Evolutionary conservation across 768 basidiomycete species (phyloP), one percentile per base, ranked within the genome.

Genomic region (Pleurotus giganteus): DNA sequence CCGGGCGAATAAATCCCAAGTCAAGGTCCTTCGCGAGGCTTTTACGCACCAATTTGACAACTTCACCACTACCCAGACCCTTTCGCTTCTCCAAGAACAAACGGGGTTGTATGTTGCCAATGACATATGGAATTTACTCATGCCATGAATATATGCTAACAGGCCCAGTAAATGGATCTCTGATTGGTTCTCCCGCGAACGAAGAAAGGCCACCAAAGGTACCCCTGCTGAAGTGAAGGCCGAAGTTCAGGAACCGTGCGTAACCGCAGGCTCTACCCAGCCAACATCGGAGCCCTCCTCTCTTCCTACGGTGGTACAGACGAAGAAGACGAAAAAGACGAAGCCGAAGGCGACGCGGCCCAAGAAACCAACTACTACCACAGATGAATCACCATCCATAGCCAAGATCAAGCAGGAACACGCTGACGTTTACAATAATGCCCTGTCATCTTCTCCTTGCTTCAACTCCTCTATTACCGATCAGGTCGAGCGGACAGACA

Each of bases 131-230:
- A 41, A 17, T 7, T n/a, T 15, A 27, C 26, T 31, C 21, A 47
- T n/a, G 9, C 46, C 9, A 19, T 37, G 13, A 31, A 7, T 28
- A 47, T 17, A n/a, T n/a, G 28, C 31, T 37, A 11, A 4, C 12
- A 51, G 49, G 2, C 49, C 49, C 4, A 51, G 49, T 11, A 51
- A 51, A 36, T 51, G 49, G 49, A 51, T 51, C 11, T 34, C 31
- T 32, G 49, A 11, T 24, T 51, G 49, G 49, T 36, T 37, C 49
- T 36, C 19, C 24, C 31, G 49, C 12, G 49, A 51, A 37, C n/a
- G 23, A 37, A 29, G 49, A 17, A 51, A 51, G 21, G 32, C n/a
- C 11, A 19, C 46, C n/a, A 47, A 37, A 51, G 31, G n/a, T 4
- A 7, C 46, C 2, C 13, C 46, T 47, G 8, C 15, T 24, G 47